These are phyloP conservation scores for Kuraishia hungarica DNA, from an alignment of 805 yeast genomes.

Conservation along the genomic window DNA sequence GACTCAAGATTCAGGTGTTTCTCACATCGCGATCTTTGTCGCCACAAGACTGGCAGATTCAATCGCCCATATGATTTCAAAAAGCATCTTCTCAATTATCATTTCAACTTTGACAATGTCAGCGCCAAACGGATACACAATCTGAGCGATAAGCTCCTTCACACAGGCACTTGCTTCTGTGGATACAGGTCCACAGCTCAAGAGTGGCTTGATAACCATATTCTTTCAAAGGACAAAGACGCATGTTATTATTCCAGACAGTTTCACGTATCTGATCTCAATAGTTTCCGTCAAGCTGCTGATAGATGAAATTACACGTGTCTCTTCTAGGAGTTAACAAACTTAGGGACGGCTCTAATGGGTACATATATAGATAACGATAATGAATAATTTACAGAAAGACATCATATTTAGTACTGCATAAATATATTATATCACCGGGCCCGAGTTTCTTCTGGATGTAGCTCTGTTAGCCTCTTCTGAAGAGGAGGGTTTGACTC, in stretches of 20 bases:
- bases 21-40: slow-evolving; percentile 45
- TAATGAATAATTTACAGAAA: not conserved
- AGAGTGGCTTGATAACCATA: slow-evolving; percentile 50
- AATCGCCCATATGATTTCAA: slow-evolving; percentile 64
- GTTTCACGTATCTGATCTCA: not conserved
- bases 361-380: not conserved
- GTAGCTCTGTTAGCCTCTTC: not conserved
- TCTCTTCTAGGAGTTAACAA: too few species aligned
- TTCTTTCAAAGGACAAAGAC: slow-evolving; percentile 22
- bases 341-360: not conserved
- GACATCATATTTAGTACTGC: too few species aligned
- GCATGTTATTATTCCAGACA: not conserved
- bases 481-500: not conserved
- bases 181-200: slow-evolving; percentile 38
- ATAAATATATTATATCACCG: not conserved
- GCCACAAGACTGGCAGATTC: slow-evolving; percentile 53
- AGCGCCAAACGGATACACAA: slow-evolving; percentile 36
- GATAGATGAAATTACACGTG: not conserved
- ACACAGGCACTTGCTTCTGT: slow-evolving; percentile 47
- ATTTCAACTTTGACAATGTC: slow-evolving; percentile 45
- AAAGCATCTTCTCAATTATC: slow-evolving; percentile 54
- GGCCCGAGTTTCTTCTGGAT: not conserved
- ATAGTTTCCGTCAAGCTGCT: not conserved
- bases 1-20: slow-evolving; percentile 50
- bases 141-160: slow-evolving; percentile 41